Percentiles rank a stretch among this genome's conserved stretches.
Evolutionary conservation across 106 monocot species (phyloP).

Genomic region (Allium sativum): DNA sequence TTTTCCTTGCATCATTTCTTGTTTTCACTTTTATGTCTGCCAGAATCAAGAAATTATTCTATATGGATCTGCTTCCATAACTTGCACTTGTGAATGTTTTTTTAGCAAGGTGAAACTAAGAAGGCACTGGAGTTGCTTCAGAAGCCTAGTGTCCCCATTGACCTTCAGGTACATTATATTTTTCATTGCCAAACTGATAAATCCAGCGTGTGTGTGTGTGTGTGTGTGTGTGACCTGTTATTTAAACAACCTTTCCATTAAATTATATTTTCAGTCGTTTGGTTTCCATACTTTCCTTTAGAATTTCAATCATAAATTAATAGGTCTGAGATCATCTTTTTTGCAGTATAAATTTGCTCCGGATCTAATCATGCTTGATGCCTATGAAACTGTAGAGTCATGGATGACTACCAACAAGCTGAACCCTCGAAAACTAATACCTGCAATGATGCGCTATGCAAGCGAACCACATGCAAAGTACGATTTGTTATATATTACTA

Average conservation of each 20-base stretch:
- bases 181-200: background rate
- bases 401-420: constrained; percentile 88
- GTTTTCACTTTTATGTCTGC: background rate
- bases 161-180: constrained; percentile 63
- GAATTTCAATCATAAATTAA: background rate
- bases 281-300: background rate
- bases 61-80: background rate
- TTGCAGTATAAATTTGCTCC: constrained; percentile 99
- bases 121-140: constrained; percentile 92
- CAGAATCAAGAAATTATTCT: too few relatives aligned
- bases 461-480: constrained; percentile 99
- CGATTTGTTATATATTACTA: too few relatives aligned
- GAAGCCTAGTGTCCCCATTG: constrained; percentile 69
- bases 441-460: constrained; percentile 99
- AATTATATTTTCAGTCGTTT: background rate
- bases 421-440: constrained; percentile 92
- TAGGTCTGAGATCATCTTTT: background rate
- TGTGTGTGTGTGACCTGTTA: background rate
- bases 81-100: constrained; percentile 1
- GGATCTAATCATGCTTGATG: constrained; percentile 95
- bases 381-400: constrained; percentile 97
- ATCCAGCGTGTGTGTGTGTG: too few relatives aligned
- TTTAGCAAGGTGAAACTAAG: constrained; percentile 94
- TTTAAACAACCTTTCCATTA: background rate
- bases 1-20: background rate